These are phyloP conservation scores for Colletotrichum sp. DNA, from an alignment of 2,329 filamentous ascomycete genomes.

Conservation along the genomic window DNA sequence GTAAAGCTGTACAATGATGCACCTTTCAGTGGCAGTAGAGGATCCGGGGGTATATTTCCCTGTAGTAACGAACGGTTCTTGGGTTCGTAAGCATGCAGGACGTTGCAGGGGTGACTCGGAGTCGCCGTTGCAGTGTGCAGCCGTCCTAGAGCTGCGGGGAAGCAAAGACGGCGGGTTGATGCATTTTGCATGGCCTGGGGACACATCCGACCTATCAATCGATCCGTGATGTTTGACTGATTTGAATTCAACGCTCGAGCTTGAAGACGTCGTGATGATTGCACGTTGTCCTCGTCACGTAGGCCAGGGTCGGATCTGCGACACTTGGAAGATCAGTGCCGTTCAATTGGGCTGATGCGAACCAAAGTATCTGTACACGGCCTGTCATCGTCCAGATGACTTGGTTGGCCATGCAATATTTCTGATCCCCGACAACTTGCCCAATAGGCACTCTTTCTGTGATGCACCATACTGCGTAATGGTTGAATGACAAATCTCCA, in stretches of 20 bases:
- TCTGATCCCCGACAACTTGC: neutral
- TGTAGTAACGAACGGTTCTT: neutral
- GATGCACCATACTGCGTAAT: neutral
- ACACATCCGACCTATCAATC: neutral
- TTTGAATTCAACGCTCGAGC: neutral
- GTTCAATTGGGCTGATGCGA: neutral
- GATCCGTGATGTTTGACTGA: neutral
- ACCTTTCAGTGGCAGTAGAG: neutral
- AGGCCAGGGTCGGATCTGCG: neutral
- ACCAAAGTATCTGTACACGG: neutral
- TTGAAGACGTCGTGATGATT: neutral
- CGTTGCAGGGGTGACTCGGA: neutral
- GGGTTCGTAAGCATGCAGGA: neutral
- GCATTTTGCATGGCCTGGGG: neutral
- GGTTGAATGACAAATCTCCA: neutral
- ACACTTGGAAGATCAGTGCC: neutral
- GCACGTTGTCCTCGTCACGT: neutral
- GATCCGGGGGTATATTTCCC: neutral
- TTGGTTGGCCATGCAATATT: neutral
- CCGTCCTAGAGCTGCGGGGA: neutral
- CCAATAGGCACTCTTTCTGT: neutral
- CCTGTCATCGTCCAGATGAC: neutral
- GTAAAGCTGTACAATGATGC: neutral
- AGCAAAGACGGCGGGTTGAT: neutral
- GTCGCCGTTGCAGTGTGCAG: neutral